A percentile compares a stretch with the other conserved stretches of the same genome.
These are phyloP conservation scores for Psilocybe tampanensis DNA, from an alignment of 768 basidiomycete species.

Conservation along the genomic window DNA sequence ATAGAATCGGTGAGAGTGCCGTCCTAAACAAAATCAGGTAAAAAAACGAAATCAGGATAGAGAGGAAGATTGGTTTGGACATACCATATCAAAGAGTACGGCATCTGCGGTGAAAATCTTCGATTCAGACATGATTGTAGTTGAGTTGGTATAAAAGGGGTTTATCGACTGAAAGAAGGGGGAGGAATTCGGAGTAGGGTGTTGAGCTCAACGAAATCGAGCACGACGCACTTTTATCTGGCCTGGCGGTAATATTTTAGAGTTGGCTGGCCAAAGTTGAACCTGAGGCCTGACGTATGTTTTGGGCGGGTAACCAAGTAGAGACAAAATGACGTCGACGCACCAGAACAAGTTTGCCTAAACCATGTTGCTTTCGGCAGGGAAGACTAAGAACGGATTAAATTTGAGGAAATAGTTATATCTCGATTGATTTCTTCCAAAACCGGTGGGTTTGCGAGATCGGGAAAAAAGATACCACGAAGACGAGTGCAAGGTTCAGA, in stretches of 20 bases:
- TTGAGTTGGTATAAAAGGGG: not conserved
- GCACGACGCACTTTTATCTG: not conserved
- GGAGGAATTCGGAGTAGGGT: not conserved
- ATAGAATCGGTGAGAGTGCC: conserved; percentile 78
- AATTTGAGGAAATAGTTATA: no score
- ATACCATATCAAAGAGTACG: conserved; percentile 70
- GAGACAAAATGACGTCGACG: no score
- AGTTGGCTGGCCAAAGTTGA: not conserved
- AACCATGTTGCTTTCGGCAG: no score
- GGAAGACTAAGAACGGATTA: no score
- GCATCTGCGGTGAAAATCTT: conserved; percentile 53
- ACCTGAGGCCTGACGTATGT: not conserved
- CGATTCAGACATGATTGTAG: conserved; percentile 4
- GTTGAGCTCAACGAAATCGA: not conserved
- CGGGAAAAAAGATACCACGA: no score
- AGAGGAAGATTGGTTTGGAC: conserved; percentile 11
- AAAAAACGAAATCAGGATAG: not conserved
- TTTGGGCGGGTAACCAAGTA: not conserved
- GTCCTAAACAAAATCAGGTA: conserved; percentile 42
- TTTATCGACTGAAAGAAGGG: not conserved
- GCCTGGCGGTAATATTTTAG: not conserved
- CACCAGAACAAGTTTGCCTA: no score
- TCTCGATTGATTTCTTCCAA: no score
- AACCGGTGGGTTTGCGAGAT: no score
- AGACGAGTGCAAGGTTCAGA: no score